phyloP scores from a whole-genome alignment of 2,329 filamentous ascomycete genomes.

The Fusarium fracticaudum region DNA sequence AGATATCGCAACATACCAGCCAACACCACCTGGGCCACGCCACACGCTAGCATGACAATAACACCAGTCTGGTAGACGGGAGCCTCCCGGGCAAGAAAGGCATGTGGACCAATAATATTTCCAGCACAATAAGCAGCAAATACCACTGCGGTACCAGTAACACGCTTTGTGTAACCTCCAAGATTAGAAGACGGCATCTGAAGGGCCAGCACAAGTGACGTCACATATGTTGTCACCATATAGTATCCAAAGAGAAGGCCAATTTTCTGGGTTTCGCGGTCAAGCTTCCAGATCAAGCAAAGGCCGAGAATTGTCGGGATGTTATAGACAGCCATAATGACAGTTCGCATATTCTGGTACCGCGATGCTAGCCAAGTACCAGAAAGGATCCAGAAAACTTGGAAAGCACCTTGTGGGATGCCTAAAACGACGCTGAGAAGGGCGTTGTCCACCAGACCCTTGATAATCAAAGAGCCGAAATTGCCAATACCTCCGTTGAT shows the following conservation, averaged over 20 bases:
- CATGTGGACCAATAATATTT: not conserved
- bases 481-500: not conserved
- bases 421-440: not conserved
- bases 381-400: not conserved
- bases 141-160: not conserved
- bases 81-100: not conserved
- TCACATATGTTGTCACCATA: not conserved
- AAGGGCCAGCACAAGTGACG: not conserved
- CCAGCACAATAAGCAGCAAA: not conserved
- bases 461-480: not conserved
- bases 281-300: not conserved
- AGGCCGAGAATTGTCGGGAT: not conserved
- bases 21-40: not conserved
- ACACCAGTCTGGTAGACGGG: not conserved
- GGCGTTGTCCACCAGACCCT: not conserved
- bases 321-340: not conserved
- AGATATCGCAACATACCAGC: not conserved
- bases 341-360: not conserved
- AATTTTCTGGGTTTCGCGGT: not conserved
- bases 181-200: not conserved
- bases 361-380: not conserved
- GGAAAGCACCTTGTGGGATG: not conserved
- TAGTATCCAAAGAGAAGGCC: not conserved
- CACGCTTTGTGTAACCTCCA: not conserved
- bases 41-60: not conserved